phyloP scores from a whole-genome alignment of 345 rosid genomes.

The Microthlaspi erraticum region DNA sequence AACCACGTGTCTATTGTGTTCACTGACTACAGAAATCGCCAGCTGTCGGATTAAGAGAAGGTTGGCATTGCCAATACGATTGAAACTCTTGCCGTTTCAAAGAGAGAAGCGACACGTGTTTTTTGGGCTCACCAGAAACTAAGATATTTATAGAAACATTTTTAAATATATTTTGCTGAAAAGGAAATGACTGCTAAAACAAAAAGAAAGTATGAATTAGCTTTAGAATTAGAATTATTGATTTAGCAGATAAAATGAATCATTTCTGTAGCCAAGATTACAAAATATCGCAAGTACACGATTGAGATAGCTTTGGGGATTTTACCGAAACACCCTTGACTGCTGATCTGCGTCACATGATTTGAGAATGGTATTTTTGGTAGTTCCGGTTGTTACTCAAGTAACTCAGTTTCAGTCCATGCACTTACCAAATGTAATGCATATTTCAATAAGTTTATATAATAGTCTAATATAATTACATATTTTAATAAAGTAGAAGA shows the following conservation, averaged over 20 bases:
- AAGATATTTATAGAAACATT: constrained; percentile 12
- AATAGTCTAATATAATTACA: too few relatives aligned
- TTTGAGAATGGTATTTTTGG: background rate
- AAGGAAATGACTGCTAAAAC: constrained; percentile 33
- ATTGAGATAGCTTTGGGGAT: too few relatives aligned
- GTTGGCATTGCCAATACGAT: constrained; percentile 41
- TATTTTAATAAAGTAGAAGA: too few relatives aligned
- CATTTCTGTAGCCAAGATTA: constrained; percentile 8
- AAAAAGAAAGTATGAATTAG: constrained; percentile 9
- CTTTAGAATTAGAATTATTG: constrained; percentile 20
- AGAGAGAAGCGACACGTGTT: constrained; percentile 16
- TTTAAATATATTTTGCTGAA: constrained; percentile 29
- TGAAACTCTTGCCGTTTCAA: constrained; percentile 37
- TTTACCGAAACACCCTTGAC: background rate
- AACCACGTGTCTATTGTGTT: background rate
- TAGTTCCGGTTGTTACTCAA: too few relatives aligned
- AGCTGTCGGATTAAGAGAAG: constrained; percentile 18
- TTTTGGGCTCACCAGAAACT: constrained; percentile 9
- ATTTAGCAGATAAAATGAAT: background rate
- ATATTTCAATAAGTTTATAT: too few relatives aligned
- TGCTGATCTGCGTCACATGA: background rate
- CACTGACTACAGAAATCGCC: background rate
- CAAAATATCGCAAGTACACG: constrained; percentile 22
- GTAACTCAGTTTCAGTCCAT: too few relatives aligned
- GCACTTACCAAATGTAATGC: too few relatives aligned